Evolutionary conservation across 2,329 filamentous ascomycete species (phyloP), one percentile per base, ranked within the genome.

Genomic region (Akanthomyces muscarius): DNA sequence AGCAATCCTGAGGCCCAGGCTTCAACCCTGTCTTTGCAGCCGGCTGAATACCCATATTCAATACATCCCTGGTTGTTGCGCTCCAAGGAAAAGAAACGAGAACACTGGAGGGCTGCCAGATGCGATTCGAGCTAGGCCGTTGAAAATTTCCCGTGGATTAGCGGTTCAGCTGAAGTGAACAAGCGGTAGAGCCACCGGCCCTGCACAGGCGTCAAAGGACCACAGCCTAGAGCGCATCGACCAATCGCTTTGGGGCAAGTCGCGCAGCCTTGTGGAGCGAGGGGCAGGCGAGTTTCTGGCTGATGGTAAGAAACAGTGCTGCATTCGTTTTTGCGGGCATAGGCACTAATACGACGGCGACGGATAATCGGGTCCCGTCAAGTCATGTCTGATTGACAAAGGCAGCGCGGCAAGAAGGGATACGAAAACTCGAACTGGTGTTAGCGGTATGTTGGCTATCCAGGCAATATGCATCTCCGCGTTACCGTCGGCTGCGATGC

Each of bases 141-240:
- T 56, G 60, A 25, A 55, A 62, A 50, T 50, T 55, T 51, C 38
- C 58, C 21, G 36, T 38, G 50, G 48, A 50, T 61, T 42, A 21
- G 50, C 28, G 23, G 59, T 62, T 62, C 60, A 62, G 60, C 60
- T 62, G 51, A 62, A 28, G 60, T 62, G 60, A 62, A 56, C 60
- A 62, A 55, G 42, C 51, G 41, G 60, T 23, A 62, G 52, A 56
- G 52, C 52, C 52, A 62, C 52, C 16, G 16, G 56, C 30, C 60
- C 44, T 55, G 51, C 41, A 41, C n/a, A 28, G 42, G 42, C 41
- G 36, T 52, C 42, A 42, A 55, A 30, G 30, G 59, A 62, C 51
- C 21, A 42, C 51, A 55, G 51, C 42, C 42, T 38, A 28, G 50
- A 38, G 58, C 41, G 25, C 36, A 36, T 54, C 25, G 42, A 38